phyloP scores from a whole-genome alignment of 78 protist genomes.

The Trichosphaerium sp. region DNA sequence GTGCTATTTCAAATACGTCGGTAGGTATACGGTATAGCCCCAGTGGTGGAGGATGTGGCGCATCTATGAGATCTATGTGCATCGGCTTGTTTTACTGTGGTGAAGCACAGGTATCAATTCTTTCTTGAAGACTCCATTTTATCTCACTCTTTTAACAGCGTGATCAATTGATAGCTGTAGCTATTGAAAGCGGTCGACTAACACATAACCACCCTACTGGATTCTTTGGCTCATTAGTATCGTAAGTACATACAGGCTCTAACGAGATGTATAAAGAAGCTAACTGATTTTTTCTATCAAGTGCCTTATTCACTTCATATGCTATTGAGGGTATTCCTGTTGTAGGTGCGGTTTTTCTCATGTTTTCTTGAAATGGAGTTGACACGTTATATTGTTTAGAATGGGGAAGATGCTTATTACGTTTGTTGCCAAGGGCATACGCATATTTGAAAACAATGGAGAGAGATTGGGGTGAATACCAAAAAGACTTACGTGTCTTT shows the following conservation, averaged over 20 bases:
- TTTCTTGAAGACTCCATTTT: too few relatives aligned
- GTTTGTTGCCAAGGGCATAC: conserved; percentile 29
- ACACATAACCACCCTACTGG: conserved; percentile 61
- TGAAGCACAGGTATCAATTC: too few relatives aligned
- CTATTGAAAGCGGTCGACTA: conserved; percentile 62
- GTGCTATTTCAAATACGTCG: conserved; percentile 36
- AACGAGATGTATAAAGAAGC: too few relatives aligned
- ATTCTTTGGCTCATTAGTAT: conserved; percentile 53
- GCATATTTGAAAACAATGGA: conserved; percentile 18
- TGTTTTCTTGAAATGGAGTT: too few relatives aligned
- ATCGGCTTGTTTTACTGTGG: conserved; percentile 40
- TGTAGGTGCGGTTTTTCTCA: too few relatives aligned
- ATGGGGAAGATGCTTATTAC: too few relatives aligned
- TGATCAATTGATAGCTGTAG: conserved; percentile 9
- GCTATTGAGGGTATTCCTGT: too few relatives aligned
- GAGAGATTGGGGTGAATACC: not conserved
- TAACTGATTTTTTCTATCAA: too few relatives aligned
- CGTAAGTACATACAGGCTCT: too few relatives aligned
- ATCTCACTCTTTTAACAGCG: too few relatives aligned
- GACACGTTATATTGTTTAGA: too few relatives aligned
- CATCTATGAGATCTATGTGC: conserved; percentile 63
- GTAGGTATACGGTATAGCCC: conserved; percentile 8
- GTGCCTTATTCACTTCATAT: conserved; percentile 54
- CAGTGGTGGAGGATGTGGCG: conserved; percentile 66
- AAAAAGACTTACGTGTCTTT: conserved; percentile 31